Conservation (phyloP, 106 monocot genomes). For the Acorus calamus region DNA sequence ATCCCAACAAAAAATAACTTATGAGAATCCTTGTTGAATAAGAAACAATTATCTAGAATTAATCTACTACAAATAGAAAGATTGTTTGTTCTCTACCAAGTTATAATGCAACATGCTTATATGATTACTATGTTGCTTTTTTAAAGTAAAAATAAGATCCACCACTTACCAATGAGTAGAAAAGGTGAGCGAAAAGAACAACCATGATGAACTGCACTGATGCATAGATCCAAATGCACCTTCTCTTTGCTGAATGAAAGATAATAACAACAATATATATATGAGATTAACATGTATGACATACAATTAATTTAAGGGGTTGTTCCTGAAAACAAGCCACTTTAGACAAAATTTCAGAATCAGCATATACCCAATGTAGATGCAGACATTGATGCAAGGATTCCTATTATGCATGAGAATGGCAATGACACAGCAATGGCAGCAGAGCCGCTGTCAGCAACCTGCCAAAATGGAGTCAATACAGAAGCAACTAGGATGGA, state of each 20-base stretch:
- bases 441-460: constrained; percentile 20
- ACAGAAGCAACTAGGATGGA: background rate
- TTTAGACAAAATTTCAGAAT: background rate
- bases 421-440: constrained; percentile 38
- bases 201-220: constrained; percentile 37
- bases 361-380: constrained; percentile 29
- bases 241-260: constrained; percentile 15
- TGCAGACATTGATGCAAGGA: constrained; percentile 39
- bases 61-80: background rate
- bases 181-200: constrained; percentile 41
- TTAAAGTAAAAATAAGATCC: background rate
- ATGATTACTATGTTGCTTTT: background rate
- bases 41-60: no score
- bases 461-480: constrained; percentile 6
- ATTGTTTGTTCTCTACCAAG: no score
- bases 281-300: no score
- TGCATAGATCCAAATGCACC: constrained; percentile 36
- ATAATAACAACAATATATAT: background rate
- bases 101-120: no score
- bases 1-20: background rate
- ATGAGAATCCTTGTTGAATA: no score
- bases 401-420: constrained; percentile 38
- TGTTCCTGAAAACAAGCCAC: no score
- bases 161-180: constrained; percentile 27
- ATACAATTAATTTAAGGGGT: no score